A percentile compares a stretch with the other conserved stretches of the same genome.
Conservation (phyloP, 2,329 filamentous ascomycete genomes). For the Amphichorda felina region DNA sequence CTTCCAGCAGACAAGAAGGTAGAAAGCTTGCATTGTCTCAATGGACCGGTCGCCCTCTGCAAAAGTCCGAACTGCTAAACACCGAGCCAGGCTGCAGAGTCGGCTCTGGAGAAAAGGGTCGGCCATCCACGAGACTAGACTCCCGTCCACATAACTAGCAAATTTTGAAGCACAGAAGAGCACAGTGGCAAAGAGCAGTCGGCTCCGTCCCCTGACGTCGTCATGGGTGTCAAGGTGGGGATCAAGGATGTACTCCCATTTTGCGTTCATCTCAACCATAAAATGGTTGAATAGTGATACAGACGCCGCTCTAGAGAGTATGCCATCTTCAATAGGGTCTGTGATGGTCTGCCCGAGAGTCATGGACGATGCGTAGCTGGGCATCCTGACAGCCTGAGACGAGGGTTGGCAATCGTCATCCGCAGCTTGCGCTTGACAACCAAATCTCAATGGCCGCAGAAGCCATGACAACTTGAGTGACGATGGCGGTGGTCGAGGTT, state of each 20-base stretch:
- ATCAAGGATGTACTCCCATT: constrained; percentile 1
- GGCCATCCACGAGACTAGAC: background rate
- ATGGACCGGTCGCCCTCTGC: constrained; percentile 7
- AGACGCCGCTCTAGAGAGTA: constrained; percentile 2
- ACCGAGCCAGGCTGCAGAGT: constrained; percentile 6
- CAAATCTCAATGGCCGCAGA: no score
- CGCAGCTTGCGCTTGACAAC: no score
- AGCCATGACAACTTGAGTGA: background rate
- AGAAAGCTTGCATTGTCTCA: constrained; percentile 8
- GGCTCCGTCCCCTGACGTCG: background rate
- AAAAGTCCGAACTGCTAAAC: constrained; percentile 5
- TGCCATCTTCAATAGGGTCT: constrained; percentile 6
- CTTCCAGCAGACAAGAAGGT: constrained; percentile 8
- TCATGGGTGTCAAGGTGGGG: background rate
- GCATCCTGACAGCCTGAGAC: constrained; percentile 5
- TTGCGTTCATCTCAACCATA: background rate
- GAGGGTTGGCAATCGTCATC: no score
- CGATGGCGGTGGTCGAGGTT: background rate
- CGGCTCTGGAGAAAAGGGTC: constrained; percentile 4
- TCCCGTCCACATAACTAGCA: background rate
- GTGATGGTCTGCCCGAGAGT: constrained; percentile 6
- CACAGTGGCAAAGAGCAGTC: background rate
- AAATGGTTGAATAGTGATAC: background rate
- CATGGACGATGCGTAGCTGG: constrained; percentile 6
- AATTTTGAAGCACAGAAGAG: constrained; percentile 1